These are phyloP conservation scores for Talaromyces rugulosus DNA, from an alignment of 2,329 filamentous ascomycete genomes.

Conservation along the genomic window DNA sequence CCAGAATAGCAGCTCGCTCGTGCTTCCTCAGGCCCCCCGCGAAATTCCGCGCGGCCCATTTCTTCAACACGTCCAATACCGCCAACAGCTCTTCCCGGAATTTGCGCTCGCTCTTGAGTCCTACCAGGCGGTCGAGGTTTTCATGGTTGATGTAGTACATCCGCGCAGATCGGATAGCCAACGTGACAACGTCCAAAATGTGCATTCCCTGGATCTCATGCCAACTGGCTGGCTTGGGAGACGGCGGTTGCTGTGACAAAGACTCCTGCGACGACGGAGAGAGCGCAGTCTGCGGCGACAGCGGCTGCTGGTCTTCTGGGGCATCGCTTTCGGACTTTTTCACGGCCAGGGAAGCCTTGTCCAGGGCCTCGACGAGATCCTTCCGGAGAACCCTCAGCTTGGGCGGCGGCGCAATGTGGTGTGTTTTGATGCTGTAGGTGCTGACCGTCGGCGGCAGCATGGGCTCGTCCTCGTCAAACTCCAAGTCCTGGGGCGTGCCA, in stretches of 20 bases:
- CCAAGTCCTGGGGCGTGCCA: constrained; percentile 39
- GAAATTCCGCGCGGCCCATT: constrained; percentile 85
- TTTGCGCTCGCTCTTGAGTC: constrained; percentile 81
- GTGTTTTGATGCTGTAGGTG: constrained; percentile 84
- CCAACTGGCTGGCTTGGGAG: constrained; percentile 58
- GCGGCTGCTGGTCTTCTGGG: constrained; percentile 19
- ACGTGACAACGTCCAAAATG: constrained; percentile 84
- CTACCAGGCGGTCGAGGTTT: constrained; percentile 75
- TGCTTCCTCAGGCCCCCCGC: constrained; percentile 73
- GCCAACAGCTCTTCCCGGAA: constrained; percentile 79
- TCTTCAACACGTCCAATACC: constrained; percentile 86
- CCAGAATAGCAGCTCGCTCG: constrained; percentile 69
- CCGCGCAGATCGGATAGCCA: constrained; percentile 93
- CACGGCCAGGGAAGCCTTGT: constrained; percentile 65
- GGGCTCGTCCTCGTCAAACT: constrained; percentile 59
- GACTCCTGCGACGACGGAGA: constrained; percentile 14
- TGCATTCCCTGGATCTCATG: constrained; percentile 88
- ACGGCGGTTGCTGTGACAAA: constrained; percentile 8
- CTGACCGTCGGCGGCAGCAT: constrained; percentile 97
- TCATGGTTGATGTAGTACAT: constrained; percentile 95
- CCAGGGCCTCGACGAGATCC: constrained; percentile 63
- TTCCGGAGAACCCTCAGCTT: constrained; percentile 73
- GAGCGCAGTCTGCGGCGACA: constrained; percentile 26
- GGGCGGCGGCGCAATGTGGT: constrained; percentile 77
- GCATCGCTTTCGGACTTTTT: constrained; percentile 38